phyloP scores from a whole-genome alignment of 139 green algal species.

The Yamagishiella unicocca region DNA sequence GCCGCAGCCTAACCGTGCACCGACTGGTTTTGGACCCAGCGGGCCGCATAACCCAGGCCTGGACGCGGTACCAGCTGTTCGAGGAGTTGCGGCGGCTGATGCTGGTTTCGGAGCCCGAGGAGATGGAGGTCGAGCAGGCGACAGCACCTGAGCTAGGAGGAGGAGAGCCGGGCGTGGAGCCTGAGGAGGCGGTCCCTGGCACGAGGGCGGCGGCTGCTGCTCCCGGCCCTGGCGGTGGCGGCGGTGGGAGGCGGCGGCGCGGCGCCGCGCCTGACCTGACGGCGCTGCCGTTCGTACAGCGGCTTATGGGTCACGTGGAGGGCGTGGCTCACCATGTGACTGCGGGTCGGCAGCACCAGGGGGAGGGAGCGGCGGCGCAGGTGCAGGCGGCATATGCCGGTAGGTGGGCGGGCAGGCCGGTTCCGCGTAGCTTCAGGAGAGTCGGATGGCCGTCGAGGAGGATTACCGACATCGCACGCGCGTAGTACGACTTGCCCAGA shows the following conservation, averaged over 20 bases:
- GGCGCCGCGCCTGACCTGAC: slow-evolving; percentile 10
- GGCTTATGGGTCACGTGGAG: slow-evolving; percentile 9
- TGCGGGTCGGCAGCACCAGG: not conserved
- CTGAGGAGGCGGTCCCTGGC: no score
- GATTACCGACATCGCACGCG: no score
- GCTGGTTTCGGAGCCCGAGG: not conserved
- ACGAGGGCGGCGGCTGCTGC: not conserved
- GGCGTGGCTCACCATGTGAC: not conserved
- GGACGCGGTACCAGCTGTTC: slow-evolving; percentile 46
- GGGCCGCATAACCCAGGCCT: slow-evolving; percentile 2
- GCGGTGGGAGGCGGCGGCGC: not conserved
- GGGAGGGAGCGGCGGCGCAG: slow-evolving; percentile 25
- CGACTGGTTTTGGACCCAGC: slow-evolving; percentile 8
- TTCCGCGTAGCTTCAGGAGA: no score
- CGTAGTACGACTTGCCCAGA: no score
- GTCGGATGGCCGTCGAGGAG: no score
- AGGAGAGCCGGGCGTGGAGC: not conserved
- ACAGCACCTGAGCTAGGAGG: not conserved
- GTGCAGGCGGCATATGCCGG: slow-evolving; percentile 26
- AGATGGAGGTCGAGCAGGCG: slow-evolving; percentile 7
- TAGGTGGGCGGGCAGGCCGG: no score
- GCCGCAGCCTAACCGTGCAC: slow-evolving; percentile 39
- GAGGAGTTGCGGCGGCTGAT: slow-evolving; percentile 25
- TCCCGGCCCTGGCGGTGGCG: not conserved
- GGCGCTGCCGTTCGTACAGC: slow-evolving; percentile 31